Percentiles rank a stretch among this genome's conserved stretches.
phyloP scores from a whole-genome alignment of 2,329 filamentous ascomycete genomes.

The Coniochaeta prunicola region DNA sequence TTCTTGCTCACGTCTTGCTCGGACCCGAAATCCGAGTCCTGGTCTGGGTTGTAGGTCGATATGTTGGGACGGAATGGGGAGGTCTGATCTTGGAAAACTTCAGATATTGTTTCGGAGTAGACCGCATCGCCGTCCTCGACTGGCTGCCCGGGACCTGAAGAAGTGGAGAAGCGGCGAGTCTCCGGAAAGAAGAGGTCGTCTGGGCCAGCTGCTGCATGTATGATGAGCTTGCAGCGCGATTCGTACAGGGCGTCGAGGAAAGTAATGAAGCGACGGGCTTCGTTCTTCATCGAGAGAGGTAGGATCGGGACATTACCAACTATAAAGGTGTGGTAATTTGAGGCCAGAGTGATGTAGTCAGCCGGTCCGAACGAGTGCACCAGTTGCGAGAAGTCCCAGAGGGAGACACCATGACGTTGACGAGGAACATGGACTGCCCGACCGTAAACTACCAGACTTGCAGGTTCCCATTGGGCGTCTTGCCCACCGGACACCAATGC shows the following conservation, averaged over 20 bases:
- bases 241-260: constrained; percentile 76
- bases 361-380: constrained; percentile 67
- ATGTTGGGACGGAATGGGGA: constrained; percentile 76
- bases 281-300: constrained; percentile 65
- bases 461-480: constrained; percentile 30
- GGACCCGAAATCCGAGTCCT: constrained; percentile 48
- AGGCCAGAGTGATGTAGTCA: constrained; percentile 77
- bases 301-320: constrained; percentile 64
- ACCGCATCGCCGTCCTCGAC: constrained; percentile 23
- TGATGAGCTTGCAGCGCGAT: constrained; percentile 67
- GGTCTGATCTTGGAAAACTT: constrained; percentile 72
- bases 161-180: constrained; percentile 11
- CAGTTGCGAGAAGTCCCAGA: constrained; percentile 62
- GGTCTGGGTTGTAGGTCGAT: constrained; percentile 52
- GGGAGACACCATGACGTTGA: constrained; percentile 48
- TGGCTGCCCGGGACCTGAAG: constrained; percentile 3
- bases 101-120: constrained; percentile 34
- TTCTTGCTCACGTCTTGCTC: constrained; percentile 20
- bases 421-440: constrained; percentile 52
- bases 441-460: constrained; percentile 51
- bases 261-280: constrained; percentile 73
- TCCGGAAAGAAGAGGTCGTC: constrained; percentile 76
- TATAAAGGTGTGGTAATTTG: constrained; percentile 71
- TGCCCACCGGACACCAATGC: background rate
- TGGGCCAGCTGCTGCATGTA: constrained; percentile 59